phyloP scores from a whole-genome alignment of 2,329 filamentous ascomycete species.

The Pseudocercospora ulei region DNA sequence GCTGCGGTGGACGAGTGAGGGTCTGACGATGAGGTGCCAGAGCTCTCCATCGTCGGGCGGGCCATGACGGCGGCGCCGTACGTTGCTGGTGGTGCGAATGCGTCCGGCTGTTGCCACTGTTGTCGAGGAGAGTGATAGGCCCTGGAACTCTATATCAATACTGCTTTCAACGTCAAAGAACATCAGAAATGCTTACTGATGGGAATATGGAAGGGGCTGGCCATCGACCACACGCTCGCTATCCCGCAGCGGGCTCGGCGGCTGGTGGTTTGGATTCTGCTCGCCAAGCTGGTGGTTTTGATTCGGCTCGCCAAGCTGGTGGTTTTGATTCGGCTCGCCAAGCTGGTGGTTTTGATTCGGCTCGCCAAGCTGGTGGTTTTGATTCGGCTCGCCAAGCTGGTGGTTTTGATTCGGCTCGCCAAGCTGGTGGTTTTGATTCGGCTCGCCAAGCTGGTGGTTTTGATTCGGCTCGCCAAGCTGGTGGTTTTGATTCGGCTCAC shows the following conservation, averaged over 20 bases:
- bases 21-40: constrained; percentile 13
- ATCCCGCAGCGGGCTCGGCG: constrained; percentile 44
- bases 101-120: constrained; percentile 33
- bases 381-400: constrained; percentile 39
- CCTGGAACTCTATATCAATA: constrained; percentile 27
- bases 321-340: constrained; percentile 39
- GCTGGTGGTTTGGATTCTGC: constrained; percentile 38
- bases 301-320: too few species aligned
- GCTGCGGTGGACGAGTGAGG: constrained; percentile 17
- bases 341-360: constrained; percentile 39
- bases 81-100: constrained; percentile 13
- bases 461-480: constrained; percentile 39
- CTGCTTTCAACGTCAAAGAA: neutral
- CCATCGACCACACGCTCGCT: constrained; percentile 42
- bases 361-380: constrained; percentile 8
- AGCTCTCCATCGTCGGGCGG: constrained; percentile 14
- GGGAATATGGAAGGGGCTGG: constrained; percentile 63
- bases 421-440: constrained; percentile 36
- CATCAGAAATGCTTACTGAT: constrained; percentile 53
- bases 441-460: constrained; percentile 28
- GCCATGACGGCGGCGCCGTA: constrained; percentile 13
- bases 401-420: constrained; percentile 38
- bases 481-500: constrained; percentile 38
- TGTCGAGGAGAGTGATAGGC: constrained; percentile 43
- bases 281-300: constrained; percentile 48